These are phyloP conservation scores for Aspergillus awamori DNA, from an alignment of 2,329 filamentous ascomycete species.

Conservation along the genomic window DNA sequence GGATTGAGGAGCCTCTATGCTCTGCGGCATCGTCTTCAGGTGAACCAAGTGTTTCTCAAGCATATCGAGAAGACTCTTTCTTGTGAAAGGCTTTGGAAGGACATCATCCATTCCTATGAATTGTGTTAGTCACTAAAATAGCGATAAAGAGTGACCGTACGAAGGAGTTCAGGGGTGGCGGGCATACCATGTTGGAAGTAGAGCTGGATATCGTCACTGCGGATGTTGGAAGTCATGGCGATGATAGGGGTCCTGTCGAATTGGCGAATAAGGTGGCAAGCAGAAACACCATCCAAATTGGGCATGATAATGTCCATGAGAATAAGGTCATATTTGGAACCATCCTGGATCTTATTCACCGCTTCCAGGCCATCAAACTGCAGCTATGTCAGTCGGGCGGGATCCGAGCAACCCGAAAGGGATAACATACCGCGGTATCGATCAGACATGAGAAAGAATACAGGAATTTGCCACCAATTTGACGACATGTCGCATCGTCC, in stretches of 20 bases:
- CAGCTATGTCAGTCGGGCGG: slow-evolving; percentile 12
- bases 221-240: slow-evolving; percentile 98
- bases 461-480: slow-evolving; percentile 68
- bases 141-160: not conserved
- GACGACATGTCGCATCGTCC: slow-evolving; percentile 69
- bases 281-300: slow-evolving; percentile 89
- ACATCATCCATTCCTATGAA: slow-evolving; percentile 91
- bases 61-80: slow-evolving; percentile 79
- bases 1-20: slow-evolving; percentile 55
- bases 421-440: slow-evolving; percentile 61
- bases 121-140: slow-evolving; percentile 26
- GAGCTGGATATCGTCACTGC: slow-evolving; percentile 92
- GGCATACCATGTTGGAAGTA: slow-evolving; percentile 91
- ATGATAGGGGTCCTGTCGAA: slow-evolving; percentile 85
- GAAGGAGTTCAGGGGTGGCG: not conserved
- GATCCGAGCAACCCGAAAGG: not conserved
- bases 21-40: slow-evolving; percentile 69
- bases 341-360: slow-evolving; percentile 77
- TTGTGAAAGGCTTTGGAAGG: slow-evolving; percentile 93
- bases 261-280: slow-evolving; percentile 88
- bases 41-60: slow-evolving; percentile 87
- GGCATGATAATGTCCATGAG: slow-evolving; percentile 98
- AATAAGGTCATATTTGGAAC: slow-evolving; percentile 69
- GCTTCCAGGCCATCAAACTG: slow-evolving; percentile 87
- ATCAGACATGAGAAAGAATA: slow-evolving; percentile 67